Base-by-base conservation (phyloP, 2,329 filamentous ascomycete species). In the Didymella segeticola region DNA sequence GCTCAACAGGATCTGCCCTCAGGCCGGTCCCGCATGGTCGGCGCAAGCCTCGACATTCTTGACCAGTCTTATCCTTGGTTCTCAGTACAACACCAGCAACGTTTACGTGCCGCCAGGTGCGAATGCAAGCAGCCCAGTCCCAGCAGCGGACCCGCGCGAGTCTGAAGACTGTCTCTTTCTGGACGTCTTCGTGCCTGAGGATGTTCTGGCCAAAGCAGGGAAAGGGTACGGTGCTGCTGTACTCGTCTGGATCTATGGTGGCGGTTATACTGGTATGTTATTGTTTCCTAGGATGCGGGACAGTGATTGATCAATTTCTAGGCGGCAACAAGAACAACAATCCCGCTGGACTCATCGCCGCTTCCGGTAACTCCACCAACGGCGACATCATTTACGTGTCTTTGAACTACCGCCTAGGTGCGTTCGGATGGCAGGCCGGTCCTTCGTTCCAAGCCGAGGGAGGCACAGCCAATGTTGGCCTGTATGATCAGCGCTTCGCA, bases 221-320 rank as follows among this genome's bases (percentile, higher is more conserved):
- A 43, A 75, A 62, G 49, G 75, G 5, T 66, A 56, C 19, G 70
- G 57, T 34, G 62, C 71, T 68, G 76, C 80, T 0, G 80, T 83
- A 0, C 55, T 82, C 1, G 77, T 82, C 4, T 82, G 77, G 77
- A 79, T 83, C 31, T 80, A 82, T 58, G 81, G 81, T 12, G 80
- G 53, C 15, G 47, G 53, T 10, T 56, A 56, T 22, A 56, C 46
- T 1, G 53, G 51, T 53, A 52, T 29, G 41, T 31, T 6, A n/a
- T 22, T 9, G 2, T 27, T 6, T 10, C 15, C 14, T 14, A 3
- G 15, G 12, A 9, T 29, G 14, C 23, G 3, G 23, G 25, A 15
- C 12, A 30, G 39, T 19, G 4, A 27, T 17, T 26, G 36, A 30
- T 47, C 25, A 2, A 22, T 4, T 19, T 7, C 5, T 5, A 53